phyloP scores from a whole-genome alignment of 371 early-diverging fungal genomes.

The Mucor circinelloides region DNA sequence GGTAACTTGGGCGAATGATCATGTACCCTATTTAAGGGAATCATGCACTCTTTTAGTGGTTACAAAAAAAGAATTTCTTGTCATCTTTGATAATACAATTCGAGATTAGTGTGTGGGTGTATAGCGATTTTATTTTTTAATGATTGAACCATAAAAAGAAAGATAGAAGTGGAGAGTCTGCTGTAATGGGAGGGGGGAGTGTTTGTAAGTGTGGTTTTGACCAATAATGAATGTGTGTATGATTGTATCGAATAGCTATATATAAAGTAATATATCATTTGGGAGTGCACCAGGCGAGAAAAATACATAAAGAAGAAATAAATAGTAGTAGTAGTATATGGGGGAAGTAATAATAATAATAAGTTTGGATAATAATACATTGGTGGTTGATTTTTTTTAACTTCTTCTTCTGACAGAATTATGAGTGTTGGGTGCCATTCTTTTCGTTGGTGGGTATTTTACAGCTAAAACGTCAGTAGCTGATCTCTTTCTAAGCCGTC shows the following conservation, averaged over 20 bases:
- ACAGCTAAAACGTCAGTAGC: constrained; percentile 16
- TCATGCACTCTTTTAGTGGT: neutral
- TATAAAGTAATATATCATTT: neutral
- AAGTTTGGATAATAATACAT: neutral
- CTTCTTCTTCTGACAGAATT: constrained; percentile 14
- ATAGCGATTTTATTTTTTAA: neutral
- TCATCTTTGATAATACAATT: neutral
- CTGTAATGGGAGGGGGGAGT: neutral
- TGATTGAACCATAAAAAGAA: neutral
- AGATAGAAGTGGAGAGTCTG: neutral
- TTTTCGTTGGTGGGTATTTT: constrained; percentile 27
- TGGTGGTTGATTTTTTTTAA: neutral
- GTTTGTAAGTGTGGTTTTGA: neutral
- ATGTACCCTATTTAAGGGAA: neutral
- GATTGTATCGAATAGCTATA: neutral
- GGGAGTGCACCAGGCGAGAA: neutral
- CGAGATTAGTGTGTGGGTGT: neutral
- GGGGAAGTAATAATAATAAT: neutral
- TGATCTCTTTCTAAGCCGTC: constrained; percentile 26
- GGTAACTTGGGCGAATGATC: neutral
- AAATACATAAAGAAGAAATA: neutral
- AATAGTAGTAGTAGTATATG: neutral
- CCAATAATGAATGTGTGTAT: neutral
- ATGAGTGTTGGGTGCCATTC: constrained; percentile 9
- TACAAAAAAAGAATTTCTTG: neutral